Conservation (phyloP, 805 yeast genomes). For the Yamadazyma laniorum region DNA sequence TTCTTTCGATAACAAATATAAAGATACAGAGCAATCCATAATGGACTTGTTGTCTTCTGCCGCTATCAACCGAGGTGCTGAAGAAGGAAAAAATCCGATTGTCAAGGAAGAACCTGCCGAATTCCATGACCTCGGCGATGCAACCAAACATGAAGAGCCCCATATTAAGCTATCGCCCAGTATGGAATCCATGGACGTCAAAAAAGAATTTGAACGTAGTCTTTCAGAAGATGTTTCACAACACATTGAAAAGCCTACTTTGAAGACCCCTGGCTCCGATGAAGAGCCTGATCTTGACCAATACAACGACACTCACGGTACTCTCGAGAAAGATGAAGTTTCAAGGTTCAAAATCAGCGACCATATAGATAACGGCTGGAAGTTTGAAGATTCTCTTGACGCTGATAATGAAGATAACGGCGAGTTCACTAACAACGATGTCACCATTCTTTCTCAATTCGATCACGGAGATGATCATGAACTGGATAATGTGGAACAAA, state of each 20-base stretch:
- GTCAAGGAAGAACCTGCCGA: slow-evolving; percentile 11
- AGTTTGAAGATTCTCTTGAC: slow-evolving; percentile 37
- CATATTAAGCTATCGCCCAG: slow-evolving; percentile 3
- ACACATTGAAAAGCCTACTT: slow-evolving; percentile 3
- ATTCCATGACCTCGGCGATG: neutral
- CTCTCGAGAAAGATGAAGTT: slow-evolving; percentile 1
- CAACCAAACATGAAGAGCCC: neutral
- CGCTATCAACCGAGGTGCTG: slow-evolving; percentile 3
- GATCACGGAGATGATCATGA: neutral
- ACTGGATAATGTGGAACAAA: neutral
- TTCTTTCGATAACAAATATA: slow-evolving; percentile 34
- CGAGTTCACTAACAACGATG: slow-evolving; percentile 23
- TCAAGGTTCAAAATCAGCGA: slow-evolving; percentile 20
- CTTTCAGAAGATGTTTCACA: slow-evolving; percentile 1
- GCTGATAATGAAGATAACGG: slow-evolving; percentile 41
- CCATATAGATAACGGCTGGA: slow-evolving; percentile 37
- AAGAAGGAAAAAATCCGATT: slow-evolving; percentile 4
- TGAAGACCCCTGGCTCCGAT: slow-evolving; percentile 4
- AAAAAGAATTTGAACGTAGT: slow-evolving; percentile 1
- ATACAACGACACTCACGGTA: neutral
- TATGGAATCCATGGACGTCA: slow-evolving; percentile 1
- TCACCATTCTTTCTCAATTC: slow-evolving; percentile 10
- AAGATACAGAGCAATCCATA: slow-evolving; percentile 38
- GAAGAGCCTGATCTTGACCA: slow-evolving; percentile 2
- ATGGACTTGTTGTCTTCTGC: slow-evolving; percentile 34